phyloP scores from a whole-genome alignment of 2,329 filamentous ascomycete species.

The Fusarium sp. region DNA sequence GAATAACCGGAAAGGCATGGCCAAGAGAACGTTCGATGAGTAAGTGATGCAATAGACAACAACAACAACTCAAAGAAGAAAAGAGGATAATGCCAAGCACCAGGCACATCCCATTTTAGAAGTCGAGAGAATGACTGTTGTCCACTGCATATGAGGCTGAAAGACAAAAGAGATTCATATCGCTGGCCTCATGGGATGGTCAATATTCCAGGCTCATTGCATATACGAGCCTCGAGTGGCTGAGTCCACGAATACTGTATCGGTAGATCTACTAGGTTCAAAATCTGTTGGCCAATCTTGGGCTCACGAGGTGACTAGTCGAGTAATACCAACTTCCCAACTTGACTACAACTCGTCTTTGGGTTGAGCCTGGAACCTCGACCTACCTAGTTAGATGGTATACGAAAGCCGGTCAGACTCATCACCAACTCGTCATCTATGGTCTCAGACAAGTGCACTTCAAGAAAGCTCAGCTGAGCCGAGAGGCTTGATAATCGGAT shows the following conservation, averaged over 20 bases:
- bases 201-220: background rate
- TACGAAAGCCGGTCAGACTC: background rate
- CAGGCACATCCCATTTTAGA: background rate
- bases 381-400: background rate
- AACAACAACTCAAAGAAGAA: background rate
- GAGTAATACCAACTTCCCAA: background rate
- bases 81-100: background rate
- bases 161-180: background rate
- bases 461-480: background rate
- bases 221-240: background rate
- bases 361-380: background rate
- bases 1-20: background rate
- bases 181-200: background rate
- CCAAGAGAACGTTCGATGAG: background rate
- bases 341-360: background rate
- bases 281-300: background rate
- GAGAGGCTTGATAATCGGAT: background rate
- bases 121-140: background rate
- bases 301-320: background rate
- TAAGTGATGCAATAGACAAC: background rate
- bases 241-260: background rate
- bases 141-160: background rate
- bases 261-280: background rate
- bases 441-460: too few species aligned
- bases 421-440: background rate